Evolutionary conservation across 371 early-diverging fungal species (phyloP).

Genomic region (Mucor velutinosus): DNA sequence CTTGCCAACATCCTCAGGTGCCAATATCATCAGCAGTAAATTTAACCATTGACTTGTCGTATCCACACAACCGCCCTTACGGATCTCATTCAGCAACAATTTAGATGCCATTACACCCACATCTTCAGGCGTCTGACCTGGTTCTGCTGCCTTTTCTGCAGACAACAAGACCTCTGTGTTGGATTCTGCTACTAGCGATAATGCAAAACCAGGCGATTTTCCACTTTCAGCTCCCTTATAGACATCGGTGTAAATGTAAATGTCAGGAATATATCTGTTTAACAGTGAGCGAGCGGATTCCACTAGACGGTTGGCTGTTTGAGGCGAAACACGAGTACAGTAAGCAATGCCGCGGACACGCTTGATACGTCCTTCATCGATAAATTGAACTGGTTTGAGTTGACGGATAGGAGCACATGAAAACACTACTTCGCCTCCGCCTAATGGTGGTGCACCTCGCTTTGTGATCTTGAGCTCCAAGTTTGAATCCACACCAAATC

Average conservation of each 20-base stretch:
- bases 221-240: conserved; percentile 96
- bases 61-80: conserved; percentile 90
- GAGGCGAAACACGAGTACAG: conserved; percentile 92
- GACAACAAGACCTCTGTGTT: conserved; percentile 83
- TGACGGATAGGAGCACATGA: conserved; percentile 80
- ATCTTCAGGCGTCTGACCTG: conserved; percentile 88
- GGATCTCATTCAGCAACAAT: conserved; percentile 81
- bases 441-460: conserved; percentile 94
- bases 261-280: conserved; percentile 91
- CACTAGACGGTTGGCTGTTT: conserved; percentile 91
- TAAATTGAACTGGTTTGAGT: conserved; percentile 80
- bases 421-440: conserved; percentile 93
- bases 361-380: conserved; percentile 86
- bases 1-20: conserved; percentile 94
- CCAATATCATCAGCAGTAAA: conserved; percentile 82
- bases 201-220: conserved; percentile 90
- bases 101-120: conserved; percentile 78
- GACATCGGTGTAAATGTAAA: conserved; percentile 96
- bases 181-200: conserved; percentile 91
- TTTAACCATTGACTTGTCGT: conserved; percentile 86
- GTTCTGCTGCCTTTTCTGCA: conserved; percentile 81
- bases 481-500: conserved; percentile 84
- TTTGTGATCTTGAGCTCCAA: conserved; percentile 89
- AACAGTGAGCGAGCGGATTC: conserved; percentile 85
- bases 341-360: conserved; percentile 95